These are phyloP conservation scores for Uronychia binucleata DNA, from an alignment of 73 alveolate genomes.

Conservation along the genomic window DNA sequence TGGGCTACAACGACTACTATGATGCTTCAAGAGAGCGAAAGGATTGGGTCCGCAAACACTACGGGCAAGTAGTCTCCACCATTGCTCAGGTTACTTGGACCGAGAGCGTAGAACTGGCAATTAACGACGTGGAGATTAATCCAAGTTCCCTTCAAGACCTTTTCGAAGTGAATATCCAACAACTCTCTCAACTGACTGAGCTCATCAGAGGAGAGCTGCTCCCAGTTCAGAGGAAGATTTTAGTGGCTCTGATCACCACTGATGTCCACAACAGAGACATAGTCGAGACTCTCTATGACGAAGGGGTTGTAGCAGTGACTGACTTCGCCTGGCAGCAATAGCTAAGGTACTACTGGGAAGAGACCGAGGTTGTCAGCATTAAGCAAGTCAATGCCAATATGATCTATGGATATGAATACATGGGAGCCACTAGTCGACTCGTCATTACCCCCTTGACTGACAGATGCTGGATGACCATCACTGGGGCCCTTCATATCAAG, in stretches of 20 bases:
- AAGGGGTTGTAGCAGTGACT: conserved; percentile 52
- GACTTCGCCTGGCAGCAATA: conserved; percentile 86
- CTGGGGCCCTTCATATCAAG: conserved; percentile 94
- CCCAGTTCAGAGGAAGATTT: conserved; percentile 79
- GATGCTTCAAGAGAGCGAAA: conserved; percentile 82
- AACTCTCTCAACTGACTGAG: conserved; percentile 52
- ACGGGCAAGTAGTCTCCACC: conserved; percentile 42
- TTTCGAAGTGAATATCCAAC: conserved; percentile 43
- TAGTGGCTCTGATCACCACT: conserved; percentile 92
- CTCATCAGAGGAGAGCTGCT: conserved; percentile 87
- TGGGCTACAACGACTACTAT: conserved; percentile 57
- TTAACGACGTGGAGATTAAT: conserved; percentile 29
- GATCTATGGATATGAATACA: conserved; percentile 94
- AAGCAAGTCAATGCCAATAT: conserved; percentile 82
- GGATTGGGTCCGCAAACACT: conserved; percentile 48
- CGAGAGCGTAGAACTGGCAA: conserved; percentile 33
- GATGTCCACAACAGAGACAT: conserved; percentile 94
- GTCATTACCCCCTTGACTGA: conserved; percentile 96
- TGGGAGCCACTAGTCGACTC: conserved; percentile 94
- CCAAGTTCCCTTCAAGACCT: conserved; percentile 38
- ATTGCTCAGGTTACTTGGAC: conserved; percentile 48
- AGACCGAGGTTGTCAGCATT: conserved; percentile 75
- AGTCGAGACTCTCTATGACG: conserved; percentile 53
- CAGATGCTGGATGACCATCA: conserved; percentile 94
- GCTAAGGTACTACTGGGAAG: conserved; percentile 93